Conservation (phyloP, 2,329 filamentous ascomycete genomes). For the Alternaria metachromatica region DNA sequence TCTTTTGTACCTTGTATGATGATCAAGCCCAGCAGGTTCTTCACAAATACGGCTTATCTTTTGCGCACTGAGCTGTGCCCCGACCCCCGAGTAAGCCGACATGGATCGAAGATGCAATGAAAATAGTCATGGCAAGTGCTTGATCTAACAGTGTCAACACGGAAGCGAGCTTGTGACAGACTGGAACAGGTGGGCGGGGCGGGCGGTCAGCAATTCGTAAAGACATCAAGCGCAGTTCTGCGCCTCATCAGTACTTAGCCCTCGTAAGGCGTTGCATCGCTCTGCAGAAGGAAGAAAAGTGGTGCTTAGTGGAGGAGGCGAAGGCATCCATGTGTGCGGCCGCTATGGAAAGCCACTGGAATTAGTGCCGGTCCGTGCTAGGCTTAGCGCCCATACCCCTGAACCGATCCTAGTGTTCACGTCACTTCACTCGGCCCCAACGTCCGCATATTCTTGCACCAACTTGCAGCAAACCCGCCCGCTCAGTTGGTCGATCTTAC, state of each 20-base stretch:
- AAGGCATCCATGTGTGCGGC: conserved; percentile 12
- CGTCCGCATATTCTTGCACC: conserved; percentile 19
- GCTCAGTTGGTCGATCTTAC: conserved; percentile 1
- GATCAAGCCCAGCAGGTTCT: conserved; percentile 12
- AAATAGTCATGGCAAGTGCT: conserved; percentile 24
- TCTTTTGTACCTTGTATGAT: conserved; percentile 29
- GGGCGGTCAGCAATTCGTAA: conserved; percentile 22
- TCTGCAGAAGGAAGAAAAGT: conserved; percentile 3
- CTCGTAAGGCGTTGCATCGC: not conserved
- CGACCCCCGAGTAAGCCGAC: conserved; percentile 8
- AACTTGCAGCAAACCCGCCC: not conserved
- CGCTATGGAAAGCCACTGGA: conserved; percentile 24
- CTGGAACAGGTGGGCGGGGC: conserved; percentile 19
- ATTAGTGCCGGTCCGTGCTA: conserved; percentile 9
- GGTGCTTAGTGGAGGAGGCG: conserved; percentile 11
- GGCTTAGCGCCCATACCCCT: conserved; percentile 13
- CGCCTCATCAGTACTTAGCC: conserved; percentile 12
- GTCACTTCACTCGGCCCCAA: conserved; percentile 21
- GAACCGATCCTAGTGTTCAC: conserved; percentile 22
- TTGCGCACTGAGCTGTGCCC: conserved; percentile 6
- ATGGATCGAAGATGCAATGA: conserved; percentile 14
- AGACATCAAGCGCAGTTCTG: conserved; percentile 16
- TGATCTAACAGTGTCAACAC: conserved; percentile 12
- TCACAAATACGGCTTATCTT: conserved; percentile 15
- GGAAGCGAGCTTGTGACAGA: conserved; percentile 24